A percentile compares a stretch with the other conserved stretches of the same genome.
Conservation (phyloP, 78 protist species). For the Speleostelium caveatum region DNA sequence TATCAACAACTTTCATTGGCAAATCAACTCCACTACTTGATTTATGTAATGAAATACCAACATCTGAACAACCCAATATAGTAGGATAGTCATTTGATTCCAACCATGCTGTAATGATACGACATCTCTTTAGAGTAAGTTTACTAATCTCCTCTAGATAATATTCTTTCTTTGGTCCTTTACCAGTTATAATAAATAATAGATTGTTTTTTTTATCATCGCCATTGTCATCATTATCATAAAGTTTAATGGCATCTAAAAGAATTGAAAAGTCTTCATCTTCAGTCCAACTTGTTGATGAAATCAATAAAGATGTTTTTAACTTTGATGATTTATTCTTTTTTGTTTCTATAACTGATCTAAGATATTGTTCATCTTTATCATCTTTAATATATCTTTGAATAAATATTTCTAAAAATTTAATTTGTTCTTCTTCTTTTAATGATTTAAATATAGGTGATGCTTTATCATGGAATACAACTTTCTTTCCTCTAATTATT, state of each 20-base stretch:
- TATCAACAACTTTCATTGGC: conserved; percentile 99
- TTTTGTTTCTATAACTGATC: neutral
- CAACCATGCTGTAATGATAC: conserved; percentile 83
- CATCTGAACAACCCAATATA: conserved; percentile 68
- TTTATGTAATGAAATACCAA: conserved; percentile 92
- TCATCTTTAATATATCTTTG: conserved; percentile 10
- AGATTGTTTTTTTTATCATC: neutral
- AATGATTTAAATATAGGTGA: conserved; percentile 65
- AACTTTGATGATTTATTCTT: neutral
- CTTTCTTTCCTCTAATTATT: conserved; percentile 22
- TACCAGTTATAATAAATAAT: conserved; percentile 88
- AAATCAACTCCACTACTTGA: conserved; percentile 96
- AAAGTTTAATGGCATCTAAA: conserved; percentile 68
- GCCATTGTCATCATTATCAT: neutral
- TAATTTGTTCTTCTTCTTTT: conserved; percentile 21
- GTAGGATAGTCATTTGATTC: conserved; percentile 86
- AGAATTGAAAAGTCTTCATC: conserved; percentile 95
- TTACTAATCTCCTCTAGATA: conserved; percentile 20
- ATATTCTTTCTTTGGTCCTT: conserved; percentile 84
- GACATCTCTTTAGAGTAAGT: conserved; percentile 15
- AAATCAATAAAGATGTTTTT: conserved; percentile 12
- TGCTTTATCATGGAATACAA: conserved; percentile 74
- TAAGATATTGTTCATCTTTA: conserved; percentile 10
- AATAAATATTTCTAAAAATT: conserved; percentile 18
- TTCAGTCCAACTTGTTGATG: conserved; percentile 91